Conservation (phyloP, 305 asterid species). For the Fraxinus sp. region DNA sequence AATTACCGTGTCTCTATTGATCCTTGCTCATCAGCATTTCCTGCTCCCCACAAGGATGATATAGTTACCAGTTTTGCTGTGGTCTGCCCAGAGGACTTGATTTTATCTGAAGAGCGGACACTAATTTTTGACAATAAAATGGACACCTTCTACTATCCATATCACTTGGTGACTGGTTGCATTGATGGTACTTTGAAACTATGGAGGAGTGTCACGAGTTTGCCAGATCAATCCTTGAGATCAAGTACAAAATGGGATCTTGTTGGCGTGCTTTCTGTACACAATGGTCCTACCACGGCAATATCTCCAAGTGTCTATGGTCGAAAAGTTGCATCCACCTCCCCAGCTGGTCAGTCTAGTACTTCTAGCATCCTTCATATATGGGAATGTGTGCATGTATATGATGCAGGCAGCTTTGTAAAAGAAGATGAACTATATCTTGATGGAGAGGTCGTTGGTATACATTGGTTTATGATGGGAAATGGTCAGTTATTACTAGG, state of each 20-base stretch:
- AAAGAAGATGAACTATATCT: slow-evolving; percentile 67
- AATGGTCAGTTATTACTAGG: slow-evolving; percentile 78
- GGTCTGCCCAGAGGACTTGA: slow-evolving; percentile 49
- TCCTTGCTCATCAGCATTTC: slow-evolving; percentile 68
- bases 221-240: slow-evolving; percentile 46
- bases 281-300: slow-evolving; percentile 52
- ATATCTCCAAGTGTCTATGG: slow-evolving; percentile 69
- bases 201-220: slow-evolving; percentile 84
- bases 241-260: slow-evolving; percentile 63
- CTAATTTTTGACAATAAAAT: slow-evolving; percentile 36
- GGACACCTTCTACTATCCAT: slow-evolving; percentile 49
- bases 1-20: slow-evolving; percentile 53
- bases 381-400: slow-evolving; percentile 77
- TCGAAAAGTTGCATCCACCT: slow-evolving; percentile 66
- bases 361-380: slow-evolving; percentile 47
- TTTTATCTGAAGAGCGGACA: slow-evolving; percentile 43
- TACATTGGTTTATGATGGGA: slow-evolving; percentile 75
- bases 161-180: slow-evolving; percentile 85
- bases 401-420: slow-evolving; percentile 65
- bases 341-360: slow-evolving; percentile 35
- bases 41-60: slow-evolving; percentile 55
- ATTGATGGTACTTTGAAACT: slow-evolving; percentile 66
- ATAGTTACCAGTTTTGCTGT: slow-evolving; percentile 69
- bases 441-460: slow-evolving; percentile 61
- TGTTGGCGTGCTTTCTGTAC: slow-evolving; percentile 68